These are phyloP conservation scores for Aciculosporium take DNA, from an alignment of 2,329 filamentous ascomycete genomes.

Conservation along the genomic window DNA sequence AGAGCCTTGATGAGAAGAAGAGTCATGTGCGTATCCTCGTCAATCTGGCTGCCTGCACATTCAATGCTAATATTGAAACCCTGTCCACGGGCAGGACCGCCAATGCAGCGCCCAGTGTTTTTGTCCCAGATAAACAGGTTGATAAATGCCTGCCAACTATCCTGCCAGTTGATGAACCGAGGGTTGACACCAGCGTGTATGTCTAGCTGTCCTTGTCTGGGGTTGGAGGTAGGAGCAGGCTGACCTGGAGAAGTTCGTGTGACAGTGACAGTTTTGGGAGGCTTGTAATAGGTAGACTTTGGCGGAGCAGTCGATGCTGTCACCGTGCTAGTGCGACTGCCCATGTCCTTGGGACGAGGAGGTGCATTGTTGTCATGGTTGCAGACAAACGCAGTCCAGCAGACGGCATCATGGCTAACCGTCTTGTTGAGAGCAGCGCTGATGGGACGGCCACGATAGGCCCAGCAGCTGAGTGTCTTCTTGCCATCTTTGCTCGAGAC, in stretches of 20 bases:
- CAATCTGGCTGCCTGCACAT: constrained; percentile 23
- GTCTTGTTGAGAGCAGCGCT: constrained; percentile 26
- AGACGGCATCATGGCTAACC: constrained; percentile 21
- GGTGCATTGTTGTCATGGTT: constrained; percentile 22
- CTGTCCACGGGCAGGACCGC: constrained; percentile 18
- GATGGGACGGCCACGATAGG: constrained; percentile 26
- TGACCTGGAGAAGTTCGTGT: constrained; percentile 12
- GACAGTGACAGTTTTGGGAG: constrained; percentile 13
- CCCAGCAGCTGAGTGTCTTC: constrained; percentile 26
- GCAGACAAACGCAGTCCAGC: constrained; percentile 28
- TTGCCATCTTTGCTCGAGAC: constrained; percentile 26
- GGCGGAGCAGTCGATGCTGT: constrained; percentile 19
- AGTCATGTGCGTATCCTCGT: constrained; percentile 25
- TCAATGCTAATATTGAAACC: constrained; percentile 24
- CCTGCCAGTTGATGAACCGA: constrained; percentile 26
- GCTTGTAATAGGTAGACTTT: constrained; percentile 18
- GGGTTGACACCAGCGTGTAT: constrained; percentile 21
- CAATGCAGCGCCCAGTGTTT: constrained; percentile 20
- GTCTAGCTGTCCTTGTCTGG: constrained; percentile 17
- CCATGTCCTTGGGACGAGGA: constrained; percentile 21
- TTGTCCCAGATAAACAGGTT: constrained; percentile 27
- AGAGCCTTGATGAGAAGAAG: constrained; percentile 25
- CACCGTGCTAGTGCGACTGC: constrained; percentile 20
- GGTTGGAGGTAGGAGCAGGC: constrained; percentile 17
- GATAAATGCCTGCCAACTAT: constrained; percentile 24